These are phyloP conservation scores for Erodium trifolium DNA, from an alignment of 441 rosid species.

Conservation along the genomic window DNA sequence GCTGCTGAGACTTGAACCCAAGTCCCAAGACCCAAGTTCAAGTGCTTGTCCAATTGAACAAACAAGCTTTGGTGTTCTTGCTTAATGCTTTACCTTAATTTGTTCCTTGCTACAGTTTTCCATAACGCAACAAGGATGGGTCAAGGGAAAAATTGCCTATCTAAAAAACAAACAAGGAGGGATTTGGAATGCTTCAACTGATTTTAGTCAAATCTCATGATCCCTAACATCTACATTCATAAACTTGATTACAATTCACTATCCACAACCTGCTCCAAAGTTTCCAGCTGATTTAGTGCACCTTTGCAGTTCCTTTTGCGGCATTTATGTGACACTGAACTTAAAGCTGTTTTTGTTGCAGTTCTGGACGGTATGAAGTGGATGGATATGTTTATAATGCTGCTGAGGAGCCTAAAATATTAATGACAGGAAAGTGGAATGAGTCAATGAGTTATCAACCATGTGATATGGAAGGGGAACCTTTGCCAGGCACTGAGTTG, in stretches of 20 bases:
- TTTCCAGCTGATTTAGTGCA: constrained; percentile 1
- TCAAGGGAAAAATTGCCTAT: background rate
- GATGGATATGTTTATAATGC: constrained; percentile 93
- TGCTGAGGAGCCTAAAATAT: constrained; percentile 81
- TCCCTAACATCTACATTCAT: background rate
- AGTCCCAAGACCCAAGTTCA: no score
- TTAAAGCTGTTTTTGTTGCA: constrained; percentile 24
- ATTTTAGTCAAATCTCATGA: no score
- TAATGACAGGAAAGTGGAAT: constrained; percentile 99
- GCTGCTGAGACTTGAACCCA: no score
- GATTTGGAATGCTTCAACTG: no score
- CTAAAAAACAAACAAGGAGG: no score
- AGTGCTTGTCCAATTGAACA: no score
- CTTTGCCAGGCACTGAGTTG: constrained; percentile 71
- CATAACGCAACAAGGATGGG: no score
- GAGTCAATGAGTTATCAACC: constrained; percentile 82
- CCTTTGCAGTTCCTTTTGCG: background rate
- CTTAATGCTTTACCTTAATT: background rate
- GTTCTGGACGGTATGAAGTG: constrained; percentile 97
- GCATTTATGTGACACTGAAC: background rate
- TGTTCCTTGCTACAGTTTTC: background rate
- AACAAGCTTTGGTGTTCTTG: background rate
- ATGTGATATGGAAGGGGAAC: constrained; percentile 95
- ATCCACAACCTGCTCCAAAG: background rate
- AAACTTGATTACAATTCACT: background rate